phyloP scores from a whole-genome alignment of 2,329 filamentous ascomycete genomes.

The Rutstroemia sp. region DNA sequence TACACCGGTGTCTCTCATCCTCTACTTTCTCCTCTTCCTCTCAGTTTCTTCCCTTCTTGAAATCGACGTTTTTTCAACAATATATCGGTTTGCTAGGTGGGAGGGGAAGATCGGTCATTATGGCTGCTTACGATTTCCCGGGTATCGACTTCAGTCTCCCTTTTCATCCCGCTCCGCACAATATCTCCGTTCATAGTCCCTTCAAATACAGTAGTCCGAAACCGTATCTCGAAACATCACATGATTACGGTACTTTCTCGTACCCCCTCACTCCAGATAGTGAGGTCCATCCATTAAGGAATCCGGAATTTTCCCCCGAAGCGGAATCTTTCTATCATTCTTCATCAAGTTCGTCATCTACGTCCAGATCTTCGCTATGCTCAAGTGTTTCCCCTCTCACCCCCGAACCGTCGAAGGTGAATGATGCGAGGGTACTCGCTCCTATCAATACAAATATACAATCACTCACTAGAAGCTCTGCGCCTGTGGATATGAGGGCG shows the following conservation, averaged over 20 bases:
- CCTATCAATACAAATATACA: too few species aligned
- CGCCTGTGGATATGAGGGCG: too few species aligned
- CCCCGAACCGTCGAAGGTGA: not conserved
- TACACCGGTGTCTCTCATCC: not conserved
- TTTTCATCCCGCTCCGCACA: not conserved
- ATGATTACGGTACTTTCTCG: slow-evolving; percentile 2
- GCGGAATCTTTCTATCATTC: not conserved
- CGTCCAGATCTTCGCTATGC: not conserved
- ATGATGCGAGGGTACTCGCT: not conserved
- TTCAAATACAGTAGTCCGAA: not conserved
- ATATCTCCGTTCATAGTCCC: not conserved
- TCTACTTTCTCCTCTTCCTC: not conserved
- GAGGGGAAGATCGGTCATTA: not conserved
- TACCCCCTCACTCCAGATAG: not conserved
- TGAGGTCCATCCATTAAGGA: not conserved
- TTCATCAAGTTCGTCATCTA: not conserved
- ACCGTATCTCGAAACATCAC: not conserved
- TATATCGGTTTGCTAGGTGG: not conserved
- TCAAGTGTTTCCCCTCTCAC: not conserved
- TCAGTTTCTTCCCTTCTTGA: not conserved
- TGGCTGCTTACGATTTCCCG: slow-evolving; percentile 4
- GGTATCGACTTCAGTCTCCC: slow-evolving; percentile 1
- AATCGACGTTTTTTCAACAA: too few species aligned
- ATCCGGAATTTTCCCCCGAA: too few species aligned
- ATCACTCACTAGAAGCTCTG: too few species aligned